These are phyloP conservation scores for Penicillium argentinense DNA, from an alignment of 495 filamentous ascomycete species.

Conservation along the genomic window DNA sequence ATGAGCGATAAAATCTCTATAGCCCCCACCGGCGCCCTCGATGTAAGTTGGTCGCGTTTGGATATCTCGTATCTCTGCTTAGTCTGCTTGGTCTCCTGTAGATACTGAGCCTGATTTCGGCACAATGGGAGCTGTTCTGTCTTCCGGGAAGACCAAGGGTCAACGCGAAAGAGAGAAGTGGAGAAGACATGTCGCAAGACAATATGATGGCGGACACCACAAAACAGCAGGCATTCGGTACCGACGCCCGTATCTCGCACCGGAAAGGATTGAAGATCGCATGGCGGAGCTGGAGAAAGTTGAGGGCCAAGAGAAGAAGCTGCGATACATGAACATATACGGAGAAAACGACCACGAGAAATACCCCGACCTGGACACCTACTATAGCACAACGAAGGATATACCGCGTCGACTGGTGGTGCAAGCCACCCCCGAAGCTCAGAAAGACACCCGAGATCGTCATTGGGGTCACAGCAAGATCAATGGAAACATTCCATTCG, in stretches of 20 bases:
- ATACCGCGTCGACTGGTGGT: slow-evolving; percentile 15
- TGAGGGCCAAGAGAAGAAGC: slow-evolving; percentile 1
- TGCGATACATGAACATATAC: slow-evolving; percentile 7
- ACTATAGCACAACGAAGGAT: slow-evolving; percentile 14
- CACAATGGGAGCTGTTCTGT: neutral
- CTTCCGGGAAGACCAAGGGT: neutral
- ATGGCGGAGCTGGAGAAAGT: slow-evolving; percentile 10
- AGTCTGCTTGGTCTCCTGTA: no score
- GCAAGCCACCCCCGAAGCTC: slow-evolving; percentile 8
- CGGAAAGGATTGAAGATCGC: slow-evolving; percentile 2
- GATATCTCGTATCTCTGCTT: no score
- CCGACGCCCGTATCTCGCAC: neutral
- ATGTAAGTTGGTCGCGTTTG: neutral
- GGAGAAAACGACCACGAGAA: slow-evolving; percentile 12
- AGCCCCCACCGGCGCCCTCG: neutral
- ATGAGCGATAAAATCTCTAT: neutral
- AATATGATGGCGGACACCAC: slow-evolving; percentile 1
- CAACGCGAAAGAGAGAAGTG: neutral
- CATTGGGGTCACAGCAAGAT: slow-evolving; percentile 10
- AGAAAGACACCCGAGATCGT: neutral
- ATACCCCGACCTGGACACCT: slow-evolving; percentile 11
- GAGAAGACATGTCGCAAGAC: neutral
- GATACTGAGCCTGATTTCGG: neutral
- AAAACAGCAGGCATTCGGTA: neutral
- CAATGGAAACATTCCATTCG: slow-evolving; percentile 7